Conservation (phyloP, 2,329 filamentous ascomycete species). For the Fusarium sp. region DNA sequence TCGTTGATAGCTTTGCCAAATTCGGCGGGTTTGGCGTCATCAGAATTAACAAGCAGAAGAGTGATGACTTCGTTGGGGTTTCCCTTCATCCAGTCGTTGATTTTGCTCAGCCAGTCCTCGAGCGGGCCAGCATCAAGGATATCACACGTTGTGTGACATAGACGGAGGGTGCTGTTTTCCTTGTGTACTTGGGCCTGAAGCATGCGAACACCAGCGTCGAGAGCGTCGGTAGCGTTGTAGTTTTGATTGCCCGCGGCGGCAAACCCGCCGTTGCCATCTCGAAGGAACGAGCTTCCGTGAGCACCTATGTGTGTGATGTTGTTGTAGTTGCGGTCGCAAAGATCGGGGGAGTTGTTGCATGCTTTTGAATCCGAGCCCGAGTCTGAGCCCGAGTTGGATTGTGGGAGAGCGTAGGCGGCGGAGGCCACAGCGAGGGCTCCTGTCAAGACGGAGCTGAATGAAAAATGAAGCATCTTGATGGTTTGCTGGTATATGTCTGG, state of each 20-base stretch:
- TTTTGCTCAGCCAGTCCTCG: conserved; percentile 72
- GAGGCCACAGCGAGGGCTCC: conserved; percentile 43
- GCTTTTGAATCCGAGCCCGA: conserved; percentile 55
- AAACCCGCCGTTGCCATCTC: conserved; percentile 71
- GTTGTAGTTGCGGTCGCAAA: conserved; percentile 80
- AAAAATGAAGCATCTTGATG: conserved; percentile 43
- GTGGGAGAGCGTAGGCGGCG: conserved; percentile 47
- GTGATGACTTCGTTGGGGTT: conserved; percentile 84
- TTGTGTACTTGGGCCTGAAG: conserved; percentile 81
- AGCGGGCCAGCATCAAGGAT: conserved; percentile 79
- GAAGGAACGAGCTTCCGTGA: conserved; percentile 81
- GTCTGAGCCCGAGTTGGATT: conserved; percentile 40
- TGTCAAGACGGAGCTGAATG: conserved; percentile 40
- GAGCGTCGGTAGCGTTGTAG: conserved; percentile 78
- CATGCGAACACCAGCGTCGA: conserved; percentile 79
- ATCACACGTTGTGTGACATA: conserved; percentile 79
- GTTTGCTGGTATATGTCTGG: neutral
- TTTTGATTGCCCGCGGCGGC: conserved; percentile 80
- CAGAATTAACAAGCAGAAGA: conserved; percentile 79
- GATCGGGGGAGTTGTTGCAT: conserved; percentile 85
- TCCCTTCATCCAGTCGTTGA: conserved; percentile 78
- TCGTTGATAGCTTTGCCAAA: conserved; percentile 69
- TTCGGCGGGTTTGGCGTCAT: conserved; percentile 67
- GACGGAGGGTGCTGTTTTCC: conserved; percentile 69
- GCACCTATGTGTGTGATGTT: conserved; percentile 84